Evolutionary conservation across 202 grass and related monocot species (phyloP).

Genomic region (Brachypodium distachyon): DNA sequence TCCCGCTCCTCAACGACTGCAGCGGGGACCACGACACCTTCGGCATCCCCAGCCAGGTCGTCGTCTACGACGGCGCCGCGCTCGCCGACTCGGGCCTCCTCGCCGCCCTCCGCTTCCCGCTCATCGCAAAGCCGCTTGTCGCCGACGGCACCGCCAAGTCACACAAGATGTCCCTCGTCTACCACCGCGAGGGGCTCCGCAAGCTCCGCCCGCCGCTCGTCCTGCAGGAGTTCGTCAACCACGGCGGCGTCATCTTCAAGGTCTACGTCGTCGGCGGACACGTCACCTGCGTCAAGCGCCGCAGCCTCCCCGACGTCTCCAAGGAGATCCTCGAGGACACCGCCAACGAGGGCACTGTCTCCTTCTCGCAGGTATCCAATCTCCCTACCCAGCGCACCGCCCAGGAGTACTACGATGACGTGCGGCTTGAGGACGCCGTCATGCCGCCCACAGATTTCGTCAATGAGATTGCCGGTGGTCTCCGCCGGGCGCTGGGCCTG

Average conservation of each 20-base stretch:
- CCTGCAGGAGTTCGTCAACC: slow-evolving; percentile 95
- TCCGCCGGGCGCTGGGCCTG: slow-evolving; percentile 66
- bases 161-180: slow-evolving; percentile 91
- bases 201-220: slow-evolving; percentile 84
- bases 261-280: slow-evolving; percentile 79
- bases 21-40: slow-evolving; percentile 24
- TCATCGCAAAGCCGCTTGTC: slow-evolving; percentile 92
- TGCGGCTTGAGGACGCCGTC: slow-evolving; percentile 54
- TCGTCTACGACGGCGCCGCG: slow-evolving; percentile 65
- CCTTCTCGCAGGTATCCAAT: slow-evolving; percentile 96
- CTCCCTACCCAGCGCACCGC: slow-evolving; percentile 39
- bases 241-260: slow-evolving; percentile 96
- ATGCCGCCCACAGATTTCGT: slow-evolving; percentile 60
- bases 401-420: slow-evolving; percentile 55
- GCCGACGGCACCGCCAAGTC: slow-evolving; percentile 85
- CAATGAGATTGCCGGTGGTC: slow-evolving; percentile 56
- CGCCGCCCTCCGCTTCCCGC: slow-evolving; percentile 75
- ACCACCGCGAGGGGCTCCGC: slow-evolving; percentile 55
- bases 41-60: slow-evolving; percentile 90
- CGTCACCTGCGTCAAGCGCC: slow-evolving; percentile 88
- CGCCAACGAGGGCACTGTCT: slow-evolving; percentile 47
- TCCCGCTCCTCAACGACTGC: not conserved
- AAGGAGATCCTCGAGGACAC: slow-evolving; percentile 52
- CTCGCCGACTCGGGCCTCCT: slow-evolving; percentile 67
- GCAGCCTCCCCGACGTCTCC: slow-evolving; percentile 83